phyloP scores from a whole-genome alignment of 2,329 filamentous ascomycete genomes.

The Cercospora sp. region DNA sequence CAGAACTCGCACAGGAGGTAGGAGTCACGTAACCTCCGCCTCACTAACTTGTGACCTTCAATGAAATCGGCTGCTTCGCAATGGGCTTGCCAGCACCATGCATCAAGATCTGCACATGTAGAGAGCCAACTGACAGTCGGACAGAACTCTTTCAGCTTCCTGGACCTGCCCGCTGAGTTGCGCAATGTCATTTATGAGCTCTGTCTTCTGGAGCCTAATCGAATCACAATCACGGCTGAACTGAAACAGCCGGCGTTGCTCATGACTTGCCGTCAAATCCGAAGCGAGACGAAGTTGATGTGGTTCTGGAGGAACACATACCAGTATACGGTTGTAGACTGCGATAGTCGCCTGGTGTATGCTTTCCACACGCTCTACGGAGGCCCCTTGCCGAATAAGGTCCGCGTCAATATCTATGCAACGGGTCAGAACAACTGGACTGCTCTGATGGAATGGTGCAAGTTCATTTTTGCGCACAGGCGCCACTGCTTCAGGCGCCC shows the following conservation, averaged over 20 bases:
- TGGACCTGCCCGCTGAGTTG: neutral
- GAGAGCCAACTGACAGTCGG: neutral
- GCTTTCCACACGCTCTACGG: neutral
- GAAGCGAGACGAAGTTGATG: neutral
- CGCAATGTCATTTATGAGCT: neutral
- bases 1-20: neutral
- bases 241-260: neutral
- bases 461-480: too few species aligned
- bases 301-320: neutral
- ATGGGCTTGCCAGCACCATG: neutral
- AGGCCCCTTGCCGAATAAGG: neutral
- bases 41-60: too few species aligned
- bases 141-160: neutral
- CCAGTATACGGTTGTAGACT: neutral
- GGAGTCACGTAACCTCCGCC: too few species aligned
- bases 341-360: neutral
- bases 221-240: neutral
- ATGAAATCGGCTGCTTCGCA: neutral
- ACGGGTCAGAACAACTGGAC: too few species aligned
- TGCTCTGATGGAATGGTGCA: too few species aligned
- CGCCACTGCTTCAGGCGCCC: too few species aligned
- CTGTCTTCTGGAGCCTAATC: neutral
- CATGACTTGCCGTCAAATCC: constrained; percentile 9
- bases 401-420: neutral
- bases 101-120: neutral